These are phyloP conservation scores for Saxophila tyrrhenica DNA, from an alignment of 495 filamentous ascomycete species.

Conservation along the genomic window DNA sequence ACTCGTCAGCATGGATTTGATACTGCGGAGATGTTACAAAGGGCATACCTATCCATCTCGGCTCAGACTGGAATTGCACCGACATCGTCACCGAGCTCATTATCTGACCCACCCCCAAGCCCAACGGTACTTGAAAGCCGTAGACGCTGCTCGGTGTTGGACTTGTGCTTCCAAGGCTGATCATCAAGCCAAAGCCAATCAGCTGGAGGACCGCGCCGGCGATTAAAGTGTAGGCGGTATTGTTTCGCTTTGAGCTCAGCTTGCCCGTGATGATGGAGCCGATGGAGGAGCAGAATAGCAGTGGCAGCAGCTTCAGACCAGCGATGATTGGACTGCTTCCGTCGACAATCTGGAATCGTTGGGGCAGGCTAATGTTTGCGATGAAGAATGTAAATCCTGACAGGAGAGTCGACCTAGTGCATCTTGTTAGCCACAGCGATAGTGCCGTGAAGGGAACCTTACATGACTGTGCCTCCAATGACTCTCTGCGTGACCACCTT, in stretches of 20 bases:
- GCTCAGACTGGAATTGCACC: neutral
- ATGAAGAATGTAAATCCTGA: conserved; percentile 9
- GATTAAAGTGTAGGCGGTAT: conserved; percentile 6
- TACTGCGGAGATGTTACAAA: neutral
- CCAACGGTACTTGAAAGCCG: neutral
- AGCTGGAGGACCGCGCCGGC: neutral
- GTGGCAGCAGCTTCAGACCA: conserved; percentile 7
- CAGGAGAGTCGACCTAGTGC: conserved; percentile 4
- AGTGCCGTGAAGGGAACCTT: neutral
- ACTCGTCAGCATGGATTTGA: neutral
- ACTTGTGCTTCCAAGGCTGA: neutral
- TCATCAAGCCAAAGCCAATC: conserved; percentile 4
- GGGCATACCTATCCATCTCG: neutral
- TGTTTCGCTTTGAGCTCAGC: conserved; percentile 1
- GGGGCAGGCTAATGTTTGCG: conserved; percentile 3
- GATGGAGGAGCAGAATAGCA: conserved; percentile 4
- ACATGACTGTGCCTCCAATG: neutral
- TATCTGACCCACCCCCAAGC: neutral
- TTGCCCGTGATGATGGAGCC: conserved; percentile 5
- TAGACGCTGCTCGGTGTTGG: neutral
- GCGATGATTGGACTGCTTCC: neutral
- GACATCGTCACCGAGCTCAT: neutral
- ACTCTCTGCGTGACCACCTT: neutral
- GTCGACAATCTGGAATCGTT: conserved; percentile 12
- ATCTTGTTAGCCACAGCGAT: neutral